Evolutionary conservation across 768 basidiomycete genomes (phyloP), one percentile per base, ranked within the genome.

Genomic region (Rubroboletus pulcherrimus): DNA sequence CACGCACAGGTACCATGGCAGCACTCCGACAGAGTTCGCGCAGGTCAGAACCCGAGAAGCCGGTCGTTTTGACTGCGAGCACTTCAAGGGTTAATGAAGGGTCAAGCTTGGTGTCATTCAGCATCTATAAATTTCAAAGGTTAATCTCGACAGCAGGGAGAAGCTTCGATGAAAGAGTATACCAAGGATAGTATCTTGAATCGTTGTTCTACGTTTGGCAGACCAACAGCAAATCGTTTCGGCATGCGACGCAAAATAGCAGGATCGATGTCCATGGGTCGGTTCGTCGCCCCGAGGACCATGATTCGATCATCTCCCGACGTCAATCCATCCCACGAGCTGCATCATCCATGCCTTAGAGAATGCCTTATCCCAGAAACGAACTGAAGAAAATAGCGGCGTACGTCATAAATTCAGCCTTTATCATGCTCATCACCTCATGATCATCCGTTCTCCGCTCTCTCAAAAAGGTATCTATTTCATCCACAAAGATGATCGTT

Each of bases 391-490:
- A 43, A 17, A 48, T 11, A 12, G 19, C 15, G 15, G 75, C 87
- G 56, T 67, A 91, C 89, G 89, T 92, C 90, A 93, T 92, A 63
- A 92, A 92, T 66, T 93, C 91, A 0, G 94, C 94, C 72, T 98
- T 97, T 83, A 98, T 95, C 93, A 98, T 98, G 5, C 88, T 94
- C 35, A 94, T 98, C 49, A 93, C 96, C 65, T 99, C 97, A 68
- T 99, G 97, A 66, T 98, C 96, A 10, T 87, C 86, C 53, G 84
- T 82, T 29, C 86, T 85, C 57, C 97, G 79, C 69, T 96, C 91
- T 52, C 95, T 79, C 69, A 99, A 74, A 71, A 99, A 93, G 1
- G 91, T 92, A 66, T 99, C 96, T 61, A 99, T 98, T 73, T 98
- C 97, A 69, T 99, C 96, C 66, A 98, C 97, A 72, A 99, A 99